Evolutionary conservation across 164 flowering plant species (phyloP).

Genomic region (Nelumbo lutea): DNA sequence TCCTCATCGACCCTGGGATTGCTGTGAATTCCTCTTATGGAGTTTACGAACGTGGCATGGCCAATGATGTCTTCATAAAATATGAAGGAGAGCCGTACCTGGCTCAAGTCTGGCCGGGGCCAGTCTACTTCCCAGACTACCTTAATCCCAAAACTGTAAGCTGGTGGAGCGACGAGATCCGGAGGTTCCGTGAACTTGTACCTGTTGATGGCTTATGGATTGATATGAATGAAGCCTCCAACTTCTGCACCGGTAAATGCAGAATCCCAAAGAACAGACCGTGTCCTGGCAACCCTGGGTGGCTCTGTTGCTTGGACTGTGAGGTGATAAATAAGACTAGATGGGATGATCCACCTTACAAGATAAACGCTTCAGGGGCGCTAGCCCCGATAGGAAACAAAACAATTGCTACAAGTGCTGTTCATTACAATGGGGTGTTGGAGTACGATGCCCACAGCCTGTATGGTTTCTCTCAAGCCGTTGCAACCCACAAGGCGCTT

Average conservation of each 20-base stretch:
- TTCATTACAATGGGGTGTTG: conserved; percentile 78
- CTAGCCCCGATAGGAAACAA: conserved; percentile 66
- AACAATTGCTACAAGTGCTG: conserved; percentile 89
- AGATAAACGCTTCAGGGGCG: conserved; percentile 78
- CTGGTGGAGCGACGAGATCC: conserved; percentile 86
- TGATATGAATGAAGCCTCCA: conserved; percentile 95
- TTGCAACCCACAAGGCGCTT: conserved; percentile 84
- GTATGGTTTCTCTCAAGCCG: conserved; percentile 73
- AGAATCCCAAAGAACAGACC: conserved; percentile 48
- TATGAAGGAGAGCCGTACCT: conserved; percentile 68
- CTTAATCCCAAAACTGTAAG: conserved; percentile 71
- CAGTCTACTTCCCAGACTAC: conserved; percentile 92
- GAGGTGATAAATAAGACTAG: conserved; percentile 71
- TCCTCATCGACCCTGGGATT: conserved; percentile 89
- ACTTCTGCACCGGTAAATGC: conserved; percentile 81
- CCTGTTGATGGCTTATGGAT: conserved; percentile 97
- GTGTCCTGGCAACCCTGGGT: conserved; percentile 70
- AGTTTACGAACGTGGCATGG: conserved; percentile 58
- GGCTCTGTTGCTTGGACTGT: conserved; percentile 93
- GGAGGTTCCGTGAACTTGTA: conserved; percentile 69
- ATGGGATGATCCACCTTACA: conserved; percentile 98
- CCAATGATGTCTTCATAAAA: conserved; percentile 78
- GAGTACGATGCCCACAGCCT: conserved; percentile 94
- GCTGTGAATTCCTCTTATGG: conserved; percentile 70
- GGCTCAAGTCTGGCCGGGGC: conserved; percentile 96